Evolutionary conservation across 768 basidiomycete species (phyloP).

Genomic region (Hemileccinum impolitum): DNA sequence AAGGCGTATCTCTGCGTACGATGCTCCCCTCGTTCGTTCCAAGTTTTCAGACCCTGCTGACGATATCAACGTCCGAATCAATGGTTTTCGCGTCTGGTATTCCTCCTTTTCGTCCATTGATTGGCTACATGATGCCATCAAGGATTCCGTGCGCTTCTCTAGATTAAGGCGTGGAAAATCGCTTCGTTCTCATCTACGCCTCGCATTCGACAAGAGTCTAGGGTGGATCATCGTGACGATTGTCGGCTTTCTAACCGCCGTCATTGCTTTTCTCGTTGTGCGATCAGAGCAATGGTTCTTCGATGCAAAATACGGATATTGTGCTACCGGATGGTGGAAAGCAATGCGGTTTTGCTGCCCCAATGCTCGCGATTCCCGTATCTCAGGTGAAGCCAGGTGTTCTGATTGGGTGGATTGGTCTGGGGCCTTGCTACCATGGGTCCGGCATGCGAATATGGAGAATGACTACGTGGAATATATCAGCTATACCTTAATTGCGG

Average conservation of each 20-base stretch:
- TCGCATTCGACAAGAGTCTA: slow-evolving; percentile 69
- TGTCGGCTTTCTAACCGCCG: slow-evolving; percentile 81
- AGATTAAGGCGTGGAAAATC: slow-evolving; percentile 70
- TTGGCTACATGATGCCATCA: slow-evolving; percentile 96
- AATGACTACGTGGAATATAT: slow-evolving; percentile 59
- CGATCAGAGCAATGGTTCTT: slow-evolving; percentile 87
- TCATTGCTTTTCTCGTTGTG: slow-evolving; percentile 84
- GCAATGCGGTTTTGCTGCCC: slow-evolving; percentile 85
- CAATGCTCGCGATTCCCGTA: slow-evolving; percentile 11
- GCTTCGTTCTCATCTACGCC: slow-evolving; percentile 57
- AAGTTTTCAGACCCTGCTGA: slow-evolving; percentile 34
- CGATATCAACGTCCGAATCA: slow-evolving; percentile 62
- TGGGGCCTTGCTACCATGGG: slow-evolving; percentile 42
- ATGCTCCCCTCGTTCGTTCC: slow-evolving; percentile 41
- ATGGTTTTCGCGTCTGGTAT: slow-evolving; percentile 86
- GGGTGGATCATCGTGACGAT: slow-evolving; percentile 91
- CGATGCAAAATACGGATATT: slow-evolving; percentile 91
- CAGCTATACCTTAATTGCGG: slow-evolving; percentile 73
- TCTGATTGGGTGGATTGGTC: slow-evolving; percentile 76
- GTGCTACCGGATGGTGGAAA: slow-evolving; percentile 62
- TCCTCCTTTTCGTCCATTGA: slow-evolving; percentile 88
- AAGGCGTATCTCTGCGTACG: slow-evolving; percentile 74
- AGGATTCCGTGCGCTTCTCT: slow-evolving; percentile 82
- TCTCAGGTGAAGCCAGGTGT: slow-evolving; percentile 44
- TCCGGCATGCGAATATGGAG: slow-evolving; percentile 6